Percentiles rank a stretch among this genome's conserved stretches.
These are phyloP conservation scores for Didymella sp. DNA, from an alignment of 2,329 filamentous ascomycete genomes.

Conservation along the genomic window DNA sequence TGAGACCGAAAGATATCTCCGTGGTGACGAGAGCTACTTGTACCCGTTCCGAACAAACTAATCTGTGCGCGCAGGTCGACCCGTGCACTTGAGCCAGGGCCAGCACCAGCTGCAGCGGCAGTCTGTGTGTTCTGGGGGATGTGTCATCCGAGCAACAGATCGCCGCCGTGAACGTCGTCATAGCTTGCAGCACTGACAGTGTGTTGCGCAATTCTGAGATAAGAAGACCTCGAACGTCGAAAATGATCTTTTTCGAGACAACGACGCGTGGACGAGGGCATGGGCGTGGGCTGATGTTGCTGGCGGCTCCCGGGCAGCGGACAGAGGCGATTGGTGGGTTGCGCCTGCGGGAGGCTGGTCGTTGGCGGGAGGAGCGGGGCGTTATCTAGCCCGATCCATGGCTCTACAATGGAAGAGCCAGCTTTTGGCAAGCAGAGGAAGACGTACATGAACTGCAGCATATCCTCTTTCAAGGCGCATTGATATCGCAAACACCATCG, in stretches of 20 bases:
- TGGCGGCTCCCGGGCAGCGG: no score
- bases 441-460: not conserved
- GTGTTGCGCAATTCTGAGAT: not conserved
- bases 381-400: not conserved
- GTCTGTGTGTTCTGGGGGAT: constrained; percentile 17
- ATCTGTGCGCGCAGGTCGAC: constrained; percentile 13
- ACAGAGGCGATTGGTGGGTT: not conserved
- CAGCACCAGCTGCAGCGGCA: not conserved
- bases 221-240: not conserved
- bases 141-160: constrained; percentile 17
- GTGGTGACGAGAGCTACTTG: not conserved
- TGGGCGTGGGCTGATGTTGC: constrained; percentile 6
- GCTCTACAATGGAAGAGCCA: not conserved
- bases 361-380: constrained; percentile 6
- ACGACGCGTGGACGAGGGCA: not conserved
- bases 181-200: not conserved
- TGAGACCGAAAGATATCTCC: not conserved
- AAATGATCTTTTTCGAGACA: not conserved
- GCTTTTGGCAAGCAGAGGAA: not conserved
- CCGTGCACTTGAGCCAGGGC: not conserved
- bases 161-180: constrained; percentile 6
- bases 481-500: not conserved
- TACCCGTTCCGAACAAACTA: no score
- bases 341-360: constrained; percentile 2
- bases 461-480: not conserved